Conservation (phyloP, 2,329 filamentous ascomycete genomes). For the Colletotrichum salicis region DNA sequence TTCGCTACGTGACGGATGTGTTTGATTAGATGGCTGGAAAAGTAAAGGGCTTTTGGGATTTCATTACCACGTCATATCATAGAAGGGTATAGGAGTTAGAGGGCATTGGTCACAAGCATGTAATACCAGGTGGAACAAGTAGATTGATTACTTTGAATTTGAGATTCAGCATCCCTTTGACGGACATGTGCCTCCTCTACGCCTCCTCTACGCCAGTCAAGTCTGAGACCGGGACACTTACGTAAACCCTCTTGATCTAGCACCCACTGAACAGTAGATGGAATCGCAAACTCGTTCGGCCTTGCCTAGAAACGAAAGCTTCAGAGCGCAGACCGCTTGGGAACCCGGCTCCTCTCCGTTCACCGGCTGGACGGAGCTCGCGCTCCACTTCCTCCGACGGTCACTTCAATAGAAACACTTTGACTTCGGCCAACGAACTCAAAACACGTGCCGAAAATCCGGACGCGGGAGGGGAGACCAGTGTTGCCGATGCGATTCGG, state of each 20-base stretch:
- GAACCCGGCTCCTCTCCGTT: not conserved
- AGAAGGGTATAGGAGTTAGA: not conserved
- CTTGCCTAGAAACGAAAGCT: not conserved
- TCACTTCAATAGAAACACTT: not conserved
- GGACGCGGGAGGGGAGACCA: no score
- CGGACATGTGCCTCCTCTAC: no score
- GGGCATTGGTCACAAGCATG: not conserved
- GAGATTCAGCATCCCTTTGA: not conserved
- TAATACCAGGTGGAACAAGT: not conserved
- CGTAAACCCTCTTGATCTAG: no score
- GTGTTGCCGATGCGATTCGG: not conserved
- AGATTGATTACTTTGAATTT: not conserved
- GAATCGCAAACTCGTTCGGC: not conserved
- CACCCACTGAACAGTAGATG: not conserved
- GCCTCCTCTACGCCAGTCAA: no score
- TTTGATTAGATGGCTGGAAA: conserved; percentile 56
- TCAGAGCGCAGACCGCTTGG: not conserved
- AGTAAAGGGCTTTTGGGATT: no score
- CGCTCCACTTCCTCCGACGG: not conserved
- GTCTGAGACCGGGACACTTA: no score
- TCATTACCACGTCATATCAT: not conserved
- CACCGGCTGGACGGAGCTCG: no score
- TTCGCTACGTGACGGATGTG: conserved; percentile 70
- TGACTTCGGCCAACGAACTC: not conserved
- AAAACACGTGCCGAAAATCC: not conserved